Base-by-base conservation (phyloP, 2,329 filamentous ascomycete genomes). In the Talaromyces sp. region DNA sequence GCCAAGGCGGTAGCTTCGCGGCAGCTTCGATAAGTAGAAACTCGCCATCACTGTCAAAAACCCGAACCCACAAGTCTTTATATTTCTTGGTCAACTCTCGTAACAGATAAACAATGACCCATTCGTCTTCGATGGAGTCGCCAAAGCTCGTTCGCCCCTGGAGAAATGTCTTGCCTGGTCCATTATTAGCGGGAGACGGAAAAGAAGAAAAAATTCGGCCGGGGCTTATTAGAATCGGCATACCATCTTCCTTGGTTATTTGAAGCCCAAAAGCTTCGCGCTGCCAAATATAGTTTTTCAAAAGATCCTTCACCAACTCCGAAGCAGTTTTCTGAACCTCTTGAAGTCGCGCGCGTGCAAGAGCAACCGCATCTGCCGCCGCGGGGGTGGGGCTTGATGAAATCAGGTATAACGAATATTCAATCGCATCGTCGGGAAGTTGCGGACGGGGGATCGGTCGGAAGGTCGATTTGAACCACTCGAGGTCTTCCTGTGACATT, bases 231-330 rank as follows among this genome's bases (percentile, higher is more conserved):
- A 9, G 40, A 18, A 16, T 34, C 16, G 52, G 31, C 60, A 69
- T 72, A 88, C 87, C 86, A 69, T 89, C 76, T 81, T 89, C 69
- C 81, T 81, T 81, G 51, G 78, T 72, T 33, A 86, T 74, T 18
- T 89, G 85, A 5, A 96, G 78, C n/a, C 82, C 83, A 65, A 99
- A 93, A 0, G 82, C 78, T 59, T 96, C 92, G 12, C 92, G 86
- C 73, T 99, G 95, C 95, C 95, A 99, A 65, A 99, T 96, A 69
- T 97, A 96, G 64, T 91, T 88, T 67, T 86, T 88, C n/a, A 94
- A 82, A 7, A 92, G 77, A 2, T 82, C 79, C 51, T 85, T 86
- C 30, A 79, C 79, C n/a, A 95, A 76, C 31, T 86, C 81, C 2
- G 83, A 77, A 0, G 90, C 87, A 1, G 86, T 83, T 73, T 87